phyloP scores from a whole-genome alignment of 768 basidiomycete genomes.

The Russula dissimulans region DNA sequence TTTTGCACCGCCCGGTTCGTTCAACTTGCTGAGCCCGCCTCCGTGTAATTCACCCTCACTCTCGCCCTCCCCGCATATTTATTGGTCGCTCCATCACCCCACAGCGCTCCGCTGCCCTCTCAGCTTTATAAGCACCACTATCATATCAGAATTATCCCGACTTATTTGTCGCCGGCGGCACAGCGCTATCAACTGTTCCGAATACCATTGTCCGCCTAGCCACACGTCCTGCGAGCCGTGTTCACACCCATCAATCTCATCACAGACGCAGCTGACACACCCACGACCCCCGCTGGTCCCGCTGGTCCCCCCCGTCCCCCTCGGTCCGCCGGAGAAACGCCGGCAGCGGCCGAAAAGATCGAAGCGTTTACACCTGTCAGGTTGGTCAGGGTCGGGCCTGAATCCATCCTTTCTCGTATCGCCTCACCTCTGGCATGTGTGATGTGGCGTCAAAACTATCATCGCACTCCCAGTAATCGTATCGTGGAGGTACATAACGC shows the following conservation, averaged over 20 bases:
- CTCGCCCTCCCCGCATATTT: too few relatives aligned
- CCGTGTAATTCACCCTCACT: background rate
- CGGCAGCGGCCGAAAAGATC: background rate
- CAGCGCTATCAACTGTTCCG: too few relatives aligned
- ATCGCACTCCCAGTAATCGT: too few relatives aligned
- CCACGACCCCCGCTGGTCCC: too few relatives aligned
- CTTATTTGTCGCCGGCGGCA: too few relatives aligned
- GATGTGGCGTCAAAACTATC: background rate
- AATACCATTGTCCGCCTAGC: too few relatives aligned
- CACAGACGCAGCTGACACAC: background rate
- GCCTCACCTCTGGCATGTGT: background rate
- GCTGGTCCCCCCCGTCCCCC: too few relatives aligned
- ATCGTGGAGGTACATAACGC: too few relatives aligned
- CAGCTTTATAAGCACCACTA: background rate
- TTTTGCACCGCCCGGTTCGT: background rate
- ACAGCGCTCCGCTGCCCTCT: background rate
- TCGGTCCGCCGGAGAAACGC: background rate
- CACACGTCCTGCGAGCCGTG: too few relatives aligned
- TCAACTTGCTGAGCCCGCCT: background rate
- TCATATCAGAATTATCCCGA: too few relatives aligned
- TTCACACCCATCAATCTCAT: too few relatives aligned
- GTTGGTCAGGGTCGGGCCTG: background rate
- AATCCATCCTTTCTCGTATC: background rate
- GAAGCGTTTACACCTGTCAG: background rate
- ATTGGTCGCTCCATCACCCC: background rate